Evolutionary conservation across 2,329 filamentous ascomycete genomes (phyloP), one percentile per base, ranked within the genome.

Genomic region (Teratosphaeria zuluensis): DNA sequence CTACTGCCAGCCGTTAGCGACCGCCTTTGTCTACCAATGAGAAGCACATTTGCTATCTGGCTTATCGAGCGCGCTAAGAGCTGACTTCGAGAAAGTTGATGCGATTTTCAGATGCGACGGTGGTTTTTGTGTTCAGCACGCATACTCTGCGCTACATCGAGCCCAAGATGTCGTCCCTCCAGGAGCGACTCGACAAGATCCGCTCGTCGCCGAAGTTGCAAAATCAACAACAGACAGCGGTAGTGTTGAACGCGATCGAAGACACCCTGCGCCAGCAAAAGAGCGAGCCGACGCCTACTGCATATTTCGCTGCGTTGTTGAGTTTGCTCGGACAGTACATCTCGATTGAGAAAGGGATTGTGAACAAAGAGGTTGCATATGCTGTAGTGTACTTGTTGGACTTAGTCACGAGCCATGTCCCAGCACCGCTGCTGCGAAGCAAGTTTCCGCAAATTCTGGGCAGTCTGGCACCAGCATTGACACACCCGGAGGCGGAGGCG

Each of bases 351-450:
- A 76, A 81, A 58, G 87, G 84, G 56, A 84, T 84, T 57, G 79
- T 88, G 58, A 92, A 92, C 72, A 89, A 89, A 72, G 90, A 95
- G 64, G 79, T 95, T 61, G 88, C 89, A 33, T 85, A 88, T 24
- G 89, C 92, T 2, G 88, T 95, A 64, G 88, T 99, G 66, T 99
- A 99, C 75, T 86, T 99, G 16, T 90, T 99, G 77, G 92, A 99
- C 75, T 80, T 95, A 65, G 84, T 96, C 66, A 94, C 91, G 16
- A 88, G 89, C 60, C 89, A 86, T 76, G 86, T 92, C 62, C 90
- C 94, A 57, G 83, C 89, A 62, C 84, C 92, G 61, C 85, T 99
- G 60, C 87, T 99, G 59, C 89, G 92, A 69, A 88, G 90, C 65
- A 96, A 97, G 74, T 99, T 99, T 77, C 88, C 89, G 31, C 89